Evolutionary conservation across 2,329 filamentous ascomycete genomes (phyloP).

Genomic region (Fusarium agapanthi): DNA sequence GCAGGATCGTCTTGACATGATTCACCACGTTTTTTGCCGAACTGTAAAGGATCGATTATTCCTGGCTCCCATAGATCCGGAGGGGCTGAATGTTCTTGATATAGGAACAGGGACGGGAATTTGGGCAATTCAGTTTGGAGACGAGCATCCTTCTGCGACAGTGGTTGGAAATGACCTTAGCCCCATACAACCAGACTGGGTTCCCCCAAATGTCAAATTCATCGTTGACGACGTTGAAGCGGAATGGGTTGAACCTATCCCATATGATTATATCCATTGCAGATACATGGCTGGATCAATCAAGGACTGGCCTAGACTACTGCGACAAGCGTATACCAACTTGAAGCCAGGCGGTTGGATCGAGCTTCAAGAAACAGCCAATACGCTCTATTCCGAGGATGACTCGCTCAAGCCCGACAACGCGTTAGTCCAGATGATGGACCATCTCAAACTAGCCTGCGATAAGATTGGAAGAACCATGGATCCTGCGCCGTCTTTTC

Average conservation of each 20-base stretch:
- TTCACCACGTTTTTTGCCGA: slow-evolving; percentile 48
- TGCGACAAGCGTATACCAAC: slow-evolving; percentile 43
- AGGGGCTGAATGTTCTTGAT: slow-evolving; percentile 53
- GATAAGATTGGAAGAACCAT: slow-evolving; percentile 43
- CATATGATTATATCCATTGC: slow-evolving; percentile 49
- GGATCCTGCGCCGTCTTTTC: slow-evolving; percentile 43
- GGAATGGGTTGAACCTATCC: slow-evolving; percentile 54
- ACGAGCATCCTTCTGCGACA: slow-evolving; percentile 47
- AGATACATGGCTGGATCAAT: slow-evolving; percentile 49
- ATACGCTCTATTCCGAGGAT: slow-evolving; percentile 50
- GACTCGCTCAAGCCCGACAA: slow-evolving; percentile 49
- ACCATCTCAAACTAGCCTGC: slow-evolving; percentile 37
- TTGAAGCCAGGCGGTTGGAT: slow-evolving; percentile 59
- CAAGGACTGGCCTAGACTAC: slow-evolving; percentile 42
- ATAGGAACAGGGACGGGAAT: slow-evolving; percentile 56
- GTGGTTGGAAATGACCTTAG: slow-evolving; percentile 52
- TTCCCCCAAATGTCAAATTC: slow-evolving; percentile 67
- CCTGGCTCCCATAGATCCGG: slow-evolving; percentile 48
- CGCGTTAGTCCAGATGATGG: slow-evolving; percentile 45
- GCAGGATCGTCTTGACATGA: slow-evolving; percentile 51
- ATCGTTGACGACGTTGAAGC: slow-evolving; percentile 67
- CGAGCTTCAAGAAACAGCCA: slow-evolving; percentile 55
- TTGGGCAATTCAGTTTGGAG: slow-evolving; percentile 59
- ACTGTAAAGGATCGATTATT: slow-evolving; percentile 49
- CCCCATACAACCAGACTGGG: slow-evolving; percentile 56